phyloP scores from a whole-genome alignment of 495 filamentous ascomycete genomes.

The Cercophora scortea region DNA sequence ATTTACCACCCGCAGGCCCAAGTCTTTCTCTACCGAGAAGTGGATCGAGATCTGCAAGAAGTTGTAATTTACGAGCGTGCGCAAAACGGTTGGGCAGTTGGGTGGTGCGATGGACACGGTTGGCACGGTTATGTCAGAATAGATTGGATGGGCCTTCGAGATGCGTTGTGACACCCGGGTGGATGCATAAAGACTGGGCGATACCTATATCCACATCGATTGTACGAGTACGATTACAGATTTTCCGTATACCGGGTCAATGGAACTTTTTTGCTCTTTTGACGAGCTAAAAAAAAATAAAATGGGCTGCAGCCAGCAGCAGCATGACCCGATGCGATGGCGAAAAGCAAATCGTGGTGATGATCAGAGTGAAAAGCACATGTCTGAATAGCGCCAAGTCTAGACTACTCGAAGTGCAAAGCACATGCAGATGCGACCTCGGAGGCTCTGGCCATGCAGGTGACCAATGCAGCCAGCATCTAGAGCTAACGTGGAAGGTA shows the following conservation, averaged over 20 bases:
- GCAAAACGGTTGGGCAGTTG: slow-evolving; percentile 14
- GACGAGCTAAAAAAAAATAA: neutral
- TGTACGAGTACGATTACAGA: slow-evolving; percentile 25
- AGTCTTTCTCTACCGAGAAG: slow-evolving; percentile 95
- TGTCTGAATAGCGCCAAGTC: too few relatives aligned
- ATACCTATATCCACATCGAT: slow-evolving; percentile 13
- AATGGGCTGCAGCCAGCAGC: too few relatives aligned
- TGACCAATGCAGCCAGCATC: too few relatives aligned
- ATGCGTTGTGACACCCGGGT: slow-evolving; percentile 7
- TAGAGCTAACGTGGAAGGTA: too few relatives aligned
- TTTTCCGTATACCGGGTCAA: slow-evolving; percentile 10
- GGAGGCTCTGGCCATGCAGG: too few relatives aligned
- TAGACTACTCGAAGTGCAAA: too few relatives aligned
- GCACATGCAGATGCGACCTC: too few relatives aligned
- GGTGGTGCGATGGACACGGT: slow-evolving; percentile 22
- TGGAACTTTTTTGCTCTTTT: neutral
- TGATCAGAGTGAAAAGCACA: too few relatives aligned
- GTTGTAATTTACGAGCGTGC: slow-evolving; percentile 51
- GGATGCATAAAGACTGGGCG: slow-evolving; percentile 11
- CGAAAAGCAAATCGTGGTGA: too few relatives aligned
- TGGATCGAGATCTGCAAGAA: slow-evolving; percentile 86
- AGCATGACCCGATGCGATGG: too few relatives aligned
- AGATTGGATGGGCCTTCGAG: slow-evolving; percentile 16
- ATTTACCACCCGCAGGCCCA: slow-evolving; percentile 53
- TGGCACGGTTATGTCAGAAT: slow-evolving; percentile 24